Evolutionary conservation across 2,329 filamentous ascomycete species (phyloP), one percentile per base, ranked within the genome.

Genomic region (Cladosporium sp.): DNA sequence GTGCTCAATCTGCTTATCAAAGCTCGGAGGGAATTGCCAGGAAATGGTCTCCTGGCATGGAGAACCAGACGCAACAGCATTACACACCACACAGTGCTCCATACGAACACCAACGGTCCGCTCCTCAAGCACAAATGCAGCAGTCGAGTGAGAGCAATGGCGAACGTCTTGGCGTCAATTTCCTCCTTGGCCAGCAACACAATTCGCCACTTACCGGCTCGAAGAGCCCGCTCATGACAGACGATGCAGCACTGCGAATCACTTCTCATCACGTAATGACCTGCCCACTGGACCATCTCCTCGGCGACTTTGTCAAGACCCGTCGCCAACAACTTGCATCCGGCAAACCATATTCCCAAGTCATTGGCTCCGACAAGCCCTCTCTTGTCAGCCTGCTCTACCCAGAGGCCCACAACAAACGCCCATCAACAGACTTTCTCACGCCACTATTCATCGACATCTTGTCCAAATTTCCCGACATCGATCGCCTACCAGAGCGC

Each of bases 381-480:
- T 87, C 84, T 51, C 86, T 94, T 50, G 84, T 84, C 0, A 86
- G 85, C 1, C 77, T 95, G 4, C 78, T 92, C 33, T 88, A 92
- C 62, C 86, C 87, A 0, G 72, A 72, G 7, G 77, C 29, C 3
- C n/a, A 15, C 25, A 35, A 35, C 32, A 48, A 48, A 18, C 39
- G 48, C 13, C 27, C 48, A 8, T 12, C 39, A 78, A 59, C 33
- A 46, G 48, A 50, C 40, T 88, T 88, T 1, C 74, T 95, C 1
- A 92, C 88, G 6, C 88, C 88, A 57, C 79, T 95, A 12, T 88
- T 94, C 63, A 91, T 87, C 36, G 88, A 94, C 66, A 89, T 95
- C 52, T 74, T 95, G 9, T 77, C 80, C 55, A 88, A 85, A n/a
- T 94, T 95, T 59, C 88, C 89, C 0, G 84, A 87, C 59, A 82